Evolutionary conservation across 2,329 filamentous ascomycete species (phyloP).

Genomic region (Pestalotiopsis sp.): DNA sequence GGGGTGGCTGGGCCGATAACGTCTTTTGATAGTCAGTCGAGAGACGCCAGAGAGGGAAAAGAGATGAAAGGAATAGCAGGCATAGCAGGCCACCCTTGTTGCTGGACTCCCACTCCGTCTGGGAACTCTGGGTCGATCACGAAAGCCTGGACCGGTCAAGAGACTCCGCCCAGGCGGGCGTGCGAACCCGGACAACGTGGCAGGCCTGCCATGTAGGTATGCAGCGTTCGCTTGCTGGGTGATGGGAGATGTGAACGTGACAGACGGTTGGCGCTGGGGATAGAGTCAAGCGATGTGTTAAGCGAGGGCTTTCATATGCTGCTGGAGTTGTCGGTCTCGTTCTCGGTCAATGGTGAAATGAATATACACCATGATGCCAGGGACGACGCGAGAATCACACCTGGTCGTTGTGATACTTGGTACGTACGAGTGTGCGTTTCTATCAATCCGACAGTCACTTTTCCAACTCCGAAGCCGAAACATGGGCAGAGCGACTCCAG

Average conservation of each 20-base stretch:
- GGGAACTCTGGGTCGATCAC: background rate
- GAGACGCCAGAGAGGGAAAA: background rate
- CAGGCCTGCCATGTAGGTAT: background rate
- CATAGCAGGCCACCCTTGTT: background rate
- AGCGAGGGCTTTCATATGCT: background rate
- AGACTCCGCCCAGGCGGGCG: background rate
- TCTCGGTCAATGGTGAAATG: background rate
- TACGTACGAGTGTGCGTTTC: too few species aligned
- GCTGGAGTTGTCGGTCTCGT: background rate
- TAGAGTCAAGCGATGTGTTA: background rate
- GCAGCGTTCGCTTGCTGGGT: background rate
- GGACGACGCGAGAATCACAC: too few species aligned
- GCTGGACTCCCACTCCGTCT: background rate
- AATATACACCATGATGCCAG: background rate
- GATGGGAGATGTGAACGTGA: background rate
- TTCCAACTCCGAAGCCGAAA: too few species aligned
- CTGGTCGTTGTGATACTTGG: too few species aligned
- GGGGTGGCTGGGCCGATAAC: constrained; percentile 6
- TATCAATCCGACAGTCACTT: too few species aligned
- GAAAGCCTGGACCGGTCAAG: background rate
- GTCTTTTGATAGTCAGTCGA: background rate
- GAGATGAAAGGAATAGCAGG: background rate
- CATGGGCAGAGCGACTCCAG: too few species aligned
- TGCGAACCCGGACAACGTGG: constrained; percentile 7
- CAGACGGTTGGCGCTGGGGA: background rate